phyloP scores from a whole-genome alignment of 2,329 filamentous ascomycete species.

The Diaporthe destruens region DNA sequence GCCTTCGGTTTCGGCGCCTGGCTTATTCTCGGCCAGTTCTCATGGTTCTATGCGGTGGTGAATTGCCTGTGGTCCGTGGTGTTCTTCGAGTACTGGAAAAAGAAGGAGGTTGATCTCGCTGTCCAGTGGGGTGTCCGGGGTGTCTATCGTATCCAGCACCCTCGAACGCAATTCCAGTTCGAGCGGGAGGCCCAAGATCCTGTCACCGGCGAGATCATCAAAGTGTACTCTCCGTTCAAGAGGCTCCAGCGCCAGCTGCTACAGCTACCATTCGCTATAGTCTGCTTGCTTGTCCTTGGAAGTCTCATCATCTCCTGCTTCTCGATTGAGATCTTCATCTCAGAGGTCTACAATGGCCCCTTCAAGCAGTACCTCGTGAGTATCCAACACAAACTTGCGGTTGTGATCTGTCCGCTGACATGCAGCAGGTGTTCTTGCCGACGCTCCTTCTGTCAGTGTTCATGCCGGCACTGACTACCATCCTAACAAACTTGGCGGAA shows the following conservation, averaged over 20 bases:
- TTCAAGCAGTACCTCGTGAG: constrained; percentile 86
- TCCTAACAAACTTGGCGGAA: constrained; percentile 82
- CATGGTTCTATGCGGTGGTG: constrained; percentile 80
- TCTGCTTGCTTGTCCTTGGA: constrained; percentile 79
- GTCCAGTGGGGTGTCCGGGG: constrained; percentile 91
- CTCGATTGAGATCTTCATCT: constrained; percentile 94
- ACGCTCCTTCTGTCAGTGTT: constrained; percentile 87
- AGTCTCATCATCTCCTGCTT: constrained; percentile 89
- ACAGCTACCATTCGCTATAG: constrained; percentile 86
- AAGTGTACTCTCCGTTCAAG: constrained; percentile 81
- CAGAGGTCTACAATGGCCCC: constrained; percentile 90
- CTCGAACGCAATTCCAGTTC: constrained; percentile 81
- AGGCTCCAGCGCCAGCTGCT: constrained; percentile 82
- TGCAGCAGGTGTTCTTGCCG: constrained; percentile 80
- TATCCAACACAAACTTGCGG: constrained; percentile 23
- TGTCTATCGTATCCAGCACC: constrained; percentile 84
- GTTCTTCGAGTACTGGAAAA: constrained; percentile 97
- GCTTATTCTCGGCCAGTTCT: constrained; percentile 88
- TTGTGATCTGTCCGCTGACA: constrained; percentile 35
- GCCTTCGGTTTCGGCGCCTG: constrained; percentile 82
- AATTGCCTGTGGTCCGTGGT: constrained; percentile 89
- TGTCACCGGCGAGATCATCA: constrained; percentile 82
- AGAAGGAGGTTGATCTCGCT: constrained; percentile 87
- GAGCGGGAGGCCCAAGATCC: constrained; percentile 83
- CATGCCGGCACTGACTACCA: constrained; percentile 81